Percentiles rank a stretch among this genome's conserved stretches.
These are phyloP conservation scores for Scutellaria barbata DNA, from an alignment of 257 asterid species.

Conservation along the genomic window DNA sequence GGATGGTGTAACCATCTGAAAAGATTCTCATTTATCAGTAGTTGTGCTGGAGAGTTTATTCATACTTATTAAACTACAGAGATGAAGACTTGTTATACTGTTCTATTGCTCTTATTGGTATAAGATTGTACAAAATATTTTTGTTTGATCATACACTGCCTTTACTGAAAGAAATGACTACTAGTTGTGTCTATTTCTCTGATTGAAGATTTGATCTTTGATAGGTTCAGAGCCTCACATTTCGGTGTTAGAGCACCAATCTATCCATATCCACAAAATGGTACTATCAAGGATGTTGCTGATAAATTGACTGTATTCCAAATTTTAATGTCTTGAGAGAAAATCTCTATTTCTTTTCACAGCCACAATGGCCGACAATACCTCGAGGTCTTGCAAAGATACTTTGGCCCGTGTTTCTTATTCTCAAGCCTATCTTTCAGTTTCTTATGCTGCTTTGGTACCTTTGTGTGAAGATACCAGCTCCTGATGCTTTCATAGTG, in stretches of 20 bases:
- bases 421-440: slow-evolving; percentile 80
- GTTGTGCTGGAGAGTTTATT: neutral
- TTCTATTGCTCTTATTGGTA: slow-evolving; percentile 11
- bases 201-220: slow-evolving; percentile 39
- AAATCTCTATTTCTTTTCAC: slow-evolving; percentile 36
- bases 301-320: slow-evolving; percentile 24
- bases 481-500: slow-evolving; percentile 89
- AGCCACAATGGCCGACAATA: slow-evolving; percentile 82
- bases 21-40: neutral
- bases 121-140: slow-evolving; percentile 7
- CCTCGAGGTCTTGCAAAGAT: slow-evolving; percentile 68
- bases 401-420: slow-evolving; percentile 76
- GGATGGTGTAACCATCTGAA: slow-evolving; percentile 20
- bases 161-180: slow-evolving; percentile 18
- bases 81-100: neutral
- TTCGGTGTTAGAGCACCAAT: slow-evolving; percentile 69
- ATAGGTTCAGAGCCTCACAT: slow-evolving; percentile 87
- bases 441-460: slow-evolving; percentile 90
- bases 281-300: slow-evolving; percentile 48
- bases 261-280: slow-evolving; percentile 80
- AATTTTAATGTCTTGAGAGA: slow-evolving; percentile 32
- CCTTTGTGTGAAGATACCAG: slow-evolving; percentile 79
- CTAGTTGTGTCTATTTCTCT: slow-evolving; percentile 23
- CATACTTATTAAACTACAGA: neutral
- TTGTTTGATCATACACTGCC: slow-evolving; percentile 18